These are phyloP conservation scores for Salvia splendens DNA, from an alignment of 257 asterid species.

Conservation along the genomic window DNA sequence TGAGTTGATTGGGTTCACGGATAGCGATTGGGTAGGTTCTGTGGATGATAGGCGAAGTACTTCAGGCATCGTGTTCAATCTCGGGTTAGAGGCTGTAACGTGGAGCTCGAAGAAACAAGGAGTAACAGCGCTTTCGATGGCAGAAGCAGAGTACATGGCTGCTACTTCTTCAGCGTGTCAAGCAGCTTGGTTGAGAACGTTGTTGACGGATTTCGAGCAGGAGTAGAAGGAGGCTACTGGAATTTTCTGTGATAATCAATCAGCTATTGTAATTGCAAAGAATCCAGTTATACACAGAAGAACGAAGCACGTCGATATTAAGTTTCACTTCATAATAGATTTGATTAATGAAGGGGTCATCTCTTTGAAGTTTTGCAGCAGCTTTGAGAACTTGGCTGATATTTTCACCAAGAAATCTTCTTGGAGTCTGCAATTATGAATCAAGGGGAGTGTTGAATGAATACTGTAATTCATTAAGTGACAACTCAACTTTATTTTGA, in stretches of 20 bases:
- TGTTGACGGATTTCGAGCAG: background rate
- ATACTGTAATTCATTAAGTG: background rate
- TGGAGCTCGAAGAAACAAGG: background rate
- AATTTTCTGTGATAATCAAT: background rate
- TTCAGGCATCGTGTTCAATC: background rate
- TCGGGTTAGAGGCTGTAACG: background rate
- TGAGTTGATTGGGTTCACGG: background rate
- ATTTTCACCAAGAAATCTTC: background rate
- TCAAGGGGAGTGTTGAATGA: background rate
- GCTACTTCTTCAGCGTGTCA: background rate
- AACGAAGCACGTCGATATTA: background rate
- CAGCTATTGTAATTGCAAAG: background rate
- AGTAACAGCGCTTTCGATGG: background rate
- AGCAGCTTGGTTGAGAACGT: background rate
- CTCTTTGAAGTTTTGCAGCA: background rate
- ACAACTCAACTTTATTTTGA: background rate
- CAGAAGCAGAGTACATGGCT: background rate
- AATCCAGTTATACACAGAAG: background rate
- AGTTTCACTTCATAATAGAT: background rate
- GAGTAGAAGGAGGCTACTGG: background rate
- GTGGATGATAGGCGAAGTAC: background rate
- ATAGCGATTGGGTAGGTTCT: conserved; percentile 16
- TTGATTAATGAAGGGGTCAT: background rate
- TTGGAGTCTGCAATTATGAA: conserved; percentile 8
- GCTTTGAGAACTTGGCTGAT: background rate